Evolutionary conservation across 805 yeast species (phyloP).

Genomic region (Barnettozyma californica): DNA sequence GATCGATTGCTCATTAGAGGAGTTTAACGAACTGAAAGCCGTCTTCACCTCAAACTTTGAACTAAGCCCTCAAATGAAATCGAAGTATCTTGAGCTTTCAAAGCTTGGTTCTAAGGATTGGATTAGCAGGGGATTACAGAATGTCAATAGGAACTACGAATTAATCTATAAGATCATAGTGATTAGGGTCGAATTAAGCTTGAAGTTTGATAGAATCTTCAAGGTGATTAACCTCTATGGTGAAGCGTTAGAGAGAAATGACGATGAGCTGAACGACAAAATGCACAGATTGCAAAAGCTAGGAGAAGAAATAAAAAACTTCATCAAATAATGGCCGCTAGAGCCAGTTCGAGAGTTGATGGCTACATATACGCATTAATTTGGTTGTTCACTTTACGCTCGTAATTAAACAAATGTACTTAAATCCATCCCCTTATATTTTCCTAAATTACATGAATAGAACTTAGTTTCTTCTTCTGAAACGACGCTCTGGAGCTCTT

Average conservation of each 20-base stretch:
- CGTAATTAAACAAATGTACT: background rate
- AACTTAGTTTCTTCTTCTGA: constrained; percentile 79
- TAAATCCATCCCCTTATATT: constrained; percentile 2
- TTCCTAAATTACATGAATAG: constrained; percentile 9
- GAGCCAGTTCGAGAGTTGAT: background rate
- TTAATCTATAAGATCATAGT: constrained; percentile 31
- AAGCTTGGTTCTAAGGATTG: constrained; percentile 29
- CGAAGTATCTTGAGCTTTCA: constrained; percentile 26
- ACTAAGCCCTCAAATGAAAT: constrained; percentile 10
- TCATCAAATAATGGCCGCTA: constrained; percentile 20
- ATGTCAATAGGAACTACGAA: constrained; percentile 29
- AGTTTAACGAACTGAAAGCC: constrained; percentile 1
- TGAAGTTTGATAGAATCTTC: constrained; percentile 35
- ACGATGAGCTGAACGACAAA: constrained; percentile 29
- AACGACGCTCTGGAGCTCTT: constrained; percentile 84
- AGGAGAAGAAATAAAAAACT: constrained; percentile 35
- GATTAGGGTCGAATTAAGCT: constrained; percentile 36
- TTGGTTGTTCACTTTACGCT: background rate
- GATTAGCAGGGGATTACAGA: constrained; percentile 30
- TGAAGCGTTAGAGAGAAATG: constrained; percentile 28
- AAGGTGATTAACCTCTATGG: constrained; percentile 33
- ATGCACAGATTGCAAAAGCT: constrained; percentile 33
- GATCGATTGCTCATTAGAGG: constrained; percentile 6
- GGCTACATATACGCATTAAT: no score
- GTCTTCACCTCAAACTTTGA: constrained; percentile 5